Percentiles rank a stretch among this genome's conserved stretches.
Conservation (phyloP, 164 flowering plant species). For the Nelumbo lutea region DNA sequence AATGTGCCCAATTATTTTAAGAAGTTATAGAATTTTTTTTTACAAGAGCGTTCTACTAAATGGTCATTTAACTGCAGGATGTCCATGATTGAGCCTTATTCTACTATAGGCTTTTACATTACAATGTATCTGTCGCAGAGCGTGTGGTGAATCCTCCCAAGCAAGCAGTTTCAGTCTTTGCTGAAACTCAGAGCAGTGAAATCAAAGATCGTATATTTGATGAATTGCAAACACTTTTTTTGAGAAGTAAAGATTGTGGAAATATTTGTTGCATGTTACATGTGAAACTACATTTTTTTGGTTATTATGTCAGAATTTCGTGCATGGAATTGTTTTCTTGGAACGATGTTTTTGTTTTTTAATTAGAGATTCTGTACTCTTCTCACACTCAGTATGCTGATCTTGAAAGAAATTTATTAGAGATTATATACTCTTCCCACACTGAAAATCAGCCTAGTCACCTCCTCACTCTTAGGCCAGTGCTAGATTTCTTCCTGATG, state of each 20-base stretch:
- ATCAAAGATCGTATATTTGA: conserved; percentile 97
- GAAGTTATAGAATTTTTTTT: neutral
- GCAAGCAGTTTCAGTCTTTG: conserved; percentile 99
- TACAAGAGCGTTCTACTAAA: conserved; percentile 10
- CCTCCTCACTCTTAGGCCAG: too few species aligned
- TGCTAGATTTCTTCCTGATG: too few species aligned
- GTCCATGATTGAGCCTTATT: conserved; percentile 96
- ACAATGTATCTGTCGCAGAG: conserved; percentile 73
- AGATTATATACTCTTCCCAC: too few species aligned
- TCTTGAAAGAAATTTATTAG: too few species aligned
- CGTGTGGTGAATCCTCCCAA: conserved; percentile 91
- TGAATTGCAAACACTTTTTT: conserved; percentile 12
- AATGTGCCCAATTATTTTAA: neutral
- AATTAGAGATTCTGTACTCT: too few species aligned
- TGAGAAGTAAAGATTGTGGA: neutral
- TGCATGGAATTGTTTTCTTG: too few species aligned
- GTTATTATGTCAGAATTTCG: neutral
- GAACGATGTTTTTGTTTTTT: too few species aligned
- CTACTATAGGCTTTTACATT: conserved; percentile 90
- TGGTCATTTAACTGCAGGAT: conserved; percentile 68
- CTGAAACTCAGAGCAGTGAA: conserved; percentile 95
- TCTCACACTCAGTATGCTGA: too few species aligned
- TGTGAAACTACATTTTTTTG: neutral
- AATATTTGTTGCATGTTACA: neutral
- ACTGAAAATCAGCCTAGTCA: too few species aligned